Evolutionary conservation across 352 stramenopile species (phyloP).

Genomic region (Pythium apleroticum): DNA sequence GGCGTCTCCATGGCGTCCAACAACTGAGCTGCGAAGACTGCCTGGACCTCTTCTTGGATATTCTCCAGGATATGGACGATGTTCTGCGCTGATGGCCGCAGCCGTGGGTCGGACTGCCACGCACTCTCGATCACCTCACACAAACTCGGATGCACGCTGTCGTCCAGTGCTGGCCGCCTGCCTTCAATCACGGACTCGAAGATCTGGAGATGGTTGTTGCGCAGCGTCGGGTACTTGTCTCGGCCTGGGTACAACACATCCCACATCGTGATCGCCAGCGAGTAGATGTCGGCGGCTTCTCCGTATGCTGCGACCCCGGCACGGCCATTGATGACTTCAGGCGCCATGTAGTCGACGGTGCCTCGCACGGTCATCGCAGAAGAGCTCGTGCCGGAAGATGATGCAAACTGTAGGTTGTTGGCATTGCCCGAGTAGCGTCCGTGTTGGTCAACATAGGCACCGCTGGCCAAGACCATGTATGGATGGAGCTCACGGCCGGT

Average conservation of each 20-base stretch:
- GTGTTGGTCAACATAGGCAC: slow-evolving; percentile 10
- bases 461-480: slow-evolving; percentile 24
- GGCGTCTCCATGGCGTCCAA: slow-evolving; percentile 13
- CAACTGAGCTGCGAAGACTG: slow-evolving; percentile 23
- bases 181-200: slow-evolving; percentile 50
- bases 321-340: slow-evolving; percentile 73
- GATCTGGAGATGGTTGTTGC: slow-evolving; percentile 51
- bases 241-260: slow-evolving; percentile 55
- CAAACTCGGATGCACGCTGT: slow-evolving; percentile 20
- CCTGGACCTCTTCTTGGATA: slow-evolving; percentile 28
- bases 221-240: slow-evolving; percentile 44
- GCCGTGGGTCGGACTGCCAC: slow-evolving; percentile 27
- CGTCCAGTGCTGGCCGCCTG: slow-evolving; percentile 34
- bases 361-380: slow-evolving; percentile 25
- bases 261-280: slow-evolving; percentile 76
- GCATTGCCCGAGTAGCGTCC: slow-evolving; percentile 14
- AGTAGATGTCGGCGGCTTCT: slow-evolving; percentile 76
- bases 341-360: slow-evolving; percentile 82
- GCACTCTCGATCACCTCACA: slow-evolving; percentile 30
- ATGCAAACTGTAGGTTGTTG: slow-evolving; percentile 1
- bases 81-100: slow-evolving; percentile 25
- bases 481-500: slow-evolving; percentile 6
- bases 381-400: neutral
- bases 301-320: slow-evolving; percentile 52
- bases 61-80: slow-evolving; percentile 31